phyloP scores from a whole-genome alignment of 148 eudicot genomes.

The Silene latifolia region DNA sequence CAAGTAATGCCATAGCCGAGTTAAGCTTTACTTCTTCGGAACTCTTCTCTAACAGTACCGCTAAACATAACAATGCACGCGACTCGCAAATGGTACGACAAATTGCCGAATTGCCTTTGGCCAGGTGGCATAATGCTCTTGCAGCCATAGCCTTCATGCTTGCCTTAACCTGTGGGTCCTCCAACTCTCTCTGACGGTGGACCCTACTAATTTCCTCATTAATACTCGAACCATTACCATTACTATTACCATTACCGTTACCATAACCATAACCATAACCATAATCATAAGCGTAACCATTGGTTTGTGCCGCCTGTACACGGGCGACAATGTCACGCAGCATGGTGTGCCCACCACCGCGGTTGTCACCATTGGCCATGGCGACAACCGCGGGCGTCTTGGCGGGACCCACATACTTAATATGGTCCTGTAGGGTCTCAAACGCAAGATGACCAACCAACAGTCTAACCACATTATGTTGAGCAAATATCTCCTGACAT shows the following conservation, averaged over 20 bases:
- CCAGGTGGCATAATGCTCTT: conserved; percentile 71
- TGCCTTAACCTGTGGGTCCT: conserved; percentile 70
- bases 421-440: conserved; percentile 82
- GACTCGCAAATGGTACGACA: conserved; percentile 85
- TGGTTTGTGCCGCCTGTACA: conserved; percentile 21
- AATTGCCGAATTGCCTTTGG: conserved; percentile 62
- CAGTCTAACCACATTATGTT: conserved; percentile 64
- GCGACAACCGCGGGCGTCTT: conserved; percentile 52
- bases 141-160: conserved; percentile 89
- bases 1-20: conserved; percentile 91
- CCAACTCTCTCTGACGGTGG: conserved; percentile 43
- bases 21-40: conserved; percentile 58
- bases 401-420: conserved; percentile 52
- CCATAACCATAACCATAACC: conserved; percentile 3
- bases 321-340: conserved; percentile 50
- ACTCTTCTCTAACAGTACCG: conserved; percentile 75
- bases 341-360: conserved; percentile 23
- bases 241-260: background rate
- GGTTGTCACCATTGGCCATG: conserved; percentile 13
- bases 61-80: conserved; percentile 76
- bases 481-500: conserved; percentile 76
- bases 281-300: background rate
- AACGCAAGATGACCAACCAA: conserved; percentile 83
- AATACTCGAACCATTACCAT: background rate
- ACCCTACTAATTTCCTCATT: conserved; percentile 13